These are phyloP conservation scores for Orobanche coerulescens DNA, from an alignment of 257 asterid genomes.

Conservation along the genomic window DNA sequence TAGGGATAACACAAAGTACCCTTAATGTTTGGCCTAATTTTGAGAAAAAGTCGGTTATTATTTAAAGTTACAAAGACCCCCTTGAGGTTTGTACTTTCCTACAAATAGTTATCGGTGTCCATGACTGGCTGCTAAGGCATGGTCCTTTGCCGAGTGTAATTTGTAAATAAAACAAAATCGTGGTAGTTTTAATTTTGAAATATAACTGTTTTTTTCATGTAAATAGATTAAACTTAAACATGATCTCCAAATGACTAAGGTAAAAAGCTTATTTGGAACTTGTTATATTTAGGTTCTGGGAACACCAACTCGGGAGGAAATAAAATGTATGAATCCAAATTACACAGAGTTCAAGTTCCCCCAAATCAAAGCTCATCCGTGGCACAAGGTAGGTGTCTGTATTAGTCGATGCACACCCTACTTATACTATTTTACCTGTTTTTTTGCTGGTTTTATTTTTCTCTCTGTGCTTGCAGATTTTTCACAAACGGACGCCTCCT, in stretches of 20 bases:
- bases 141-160: background rate
- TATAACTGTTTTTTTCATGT: background rate
- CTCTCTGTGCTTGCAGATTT: conserved; percentile 37
- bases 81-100: background rate
- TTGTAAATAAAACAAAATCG: background rate
- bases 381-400: conserved; percentile 59
- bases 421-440: background rate
- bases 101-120: too few relatives aligned
- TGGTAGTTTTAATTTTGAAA: background rate
- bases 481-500: conserved; percentile 76
- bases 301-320: conserved; percentile 83
- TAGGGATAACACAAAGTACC: background rate
- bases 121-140: too few relatives aligned
- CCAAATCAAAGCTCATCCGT: conserved; percentile 86
- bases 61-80: background rate
- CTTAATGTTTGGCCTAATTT: background rate
- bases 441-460: background rate
- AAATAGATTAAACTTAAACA: background rate
- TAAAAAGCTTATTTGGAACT: background rate
- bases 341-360: conserved; percentile 84
- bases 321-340: conserved; percentile 87
- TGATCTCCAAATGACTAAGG: background rate
- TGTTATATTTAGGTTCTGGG: conserved; percentile 51
- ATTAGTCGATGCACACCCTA: background rate
- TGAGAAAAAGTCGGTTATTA: background rate